These are phyloP conservation scores for Pluteus cervinus DNA, from an alignment of 768 basidiomycete genomes.

Conservation along the genomic window DNA sequence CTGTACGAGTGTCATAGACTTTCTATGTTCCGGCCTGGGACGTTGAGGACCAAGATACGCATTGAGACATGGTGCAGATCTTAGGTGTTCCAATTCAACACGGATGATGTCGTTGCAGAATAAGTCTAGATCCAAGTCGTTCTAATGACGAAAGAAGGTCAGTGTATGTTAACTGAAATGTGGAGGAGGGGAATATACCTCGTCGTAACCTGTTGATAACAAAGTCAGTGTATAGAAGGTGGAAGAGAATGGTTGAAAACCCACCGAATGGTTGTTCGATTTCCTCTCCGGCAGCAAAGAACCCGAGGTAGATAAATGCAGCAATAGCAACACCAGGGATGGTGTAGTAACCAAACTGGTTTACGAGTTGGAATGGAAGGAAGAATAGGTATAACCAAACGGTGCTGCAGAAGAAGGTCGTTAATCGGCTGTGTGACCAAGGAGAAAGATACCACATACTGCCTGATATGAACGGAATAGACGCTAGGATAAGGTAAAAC, in stretches of 20 bases:
- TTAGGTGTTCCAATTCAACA: conserved; percentile 50
- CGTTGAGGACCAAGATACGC: conserved; percentile 30
- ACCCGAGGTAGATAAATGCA: conserved; percentile 70
- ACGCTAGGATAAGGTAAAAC: conserved; percentile 29
- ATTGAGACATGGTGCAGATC: conserved; percentile 44
- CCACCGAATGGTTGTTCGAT: conserved; percentile 64
- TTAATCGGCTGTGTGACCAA: conserved; percentile 1
- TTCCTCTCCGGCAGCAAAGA: conserved; percentile 66
- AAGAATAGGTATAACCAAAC: conserved; percentile 74
- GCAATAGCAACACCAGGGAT: conserved; percentile 63
- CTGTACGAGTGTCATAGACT: conserved; percentile 7
- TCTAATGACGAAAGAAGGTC: conserved; percentile 25
- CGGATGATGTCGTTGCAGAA: conserved; percentile 55
- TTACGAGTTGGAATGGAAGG: conserved; percentile 69
- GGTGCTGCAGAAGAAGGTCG: conserved; percentile 29
- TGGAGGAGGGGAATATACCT: conserved; percentile 26
- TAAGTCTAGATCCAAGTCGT: conserved; percentile 62
- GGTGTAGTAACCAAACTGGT: conserved; percentile 55
- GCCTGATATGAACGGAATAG: conserved; percentile 60
- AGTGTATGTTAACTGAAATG: conserved; percentile 1
- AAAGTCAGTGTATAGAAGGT: neutral
- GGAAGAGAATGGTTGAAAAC: conserved; percentile 11
- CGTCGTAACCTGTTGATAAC: conserved; percentile 47
- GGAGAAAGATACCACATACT: conserved; percentile 11
- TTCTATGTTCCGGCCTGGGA: conserved; percentile 4